These are phyloP conservation scores for Zalaria obscura DNA, from an alignment of 2,329 filamentous ascomycete genomes.

Conservation along the genomic window DNA sequence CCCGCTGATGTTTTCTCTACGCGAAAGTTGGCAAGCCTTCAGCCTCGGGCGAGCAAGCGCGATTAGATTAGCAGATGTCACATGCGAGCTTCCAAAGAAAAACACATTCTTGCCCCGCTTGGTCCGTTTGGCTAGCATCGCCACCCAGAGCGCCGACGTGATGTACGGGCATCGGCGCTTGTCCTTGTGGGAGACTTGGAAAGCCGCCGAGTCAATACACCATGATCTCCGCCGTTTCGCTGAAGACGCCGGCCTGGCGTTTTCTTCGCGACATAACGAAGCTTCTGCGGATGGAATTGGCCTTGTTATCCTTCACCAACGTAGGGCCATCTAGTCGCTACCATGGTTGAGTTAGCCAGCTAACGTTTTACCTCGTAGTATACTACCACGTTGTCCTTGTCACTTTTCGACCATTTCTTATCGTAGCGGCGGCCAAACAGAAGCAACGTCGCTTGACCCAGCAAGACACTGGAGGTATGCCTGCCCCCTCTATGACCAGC, in stretches of 20 bases:
- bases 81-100: slow-evolving; percentile 10
- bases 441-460: neutral
- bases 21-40: slow-evolving; percentile 9
- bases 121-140: slow-evolving; percentile 10
- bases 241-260: slow-evolving; percentile 8
- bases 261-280: neutral
- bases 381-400: slow-evolving; percentile 12
- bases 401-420: slow-evolving; percentile 13
- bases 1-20: neutral
- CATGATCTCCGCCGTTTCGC: slow-evolving; percentile 13
- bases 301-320: no score
- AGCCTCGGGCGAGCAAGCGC: slow-evolving; percentile 10
- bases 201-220: slow-evolving; percentile 11
- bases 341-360: slow-evolving; percentile 1
- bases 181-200: slow-evolving; percentile 13
- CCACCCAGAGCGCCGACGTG: slow-evolving; percentile 5
- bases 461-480: neutral
- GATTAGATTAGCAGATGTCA: slow-evolving; percentile 12
- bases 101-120: slow-evolving; percentile 9
- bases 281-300: neutral
- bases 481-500: slow-evolving; percentile 4
- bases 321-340: no score
- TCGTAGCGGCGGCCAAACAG: slow-evolving; percentile 8
- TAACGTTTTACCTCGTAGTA: slow-evolving; percentile 4
- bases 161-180: slow-evolving; percentile 15